A percentile compares a stretch with the other conserved stretches of the same genome.
phyloP scores from a whole-genome alignment of 148 eudicot species.

The Chenopodium formosanum region DNA sequence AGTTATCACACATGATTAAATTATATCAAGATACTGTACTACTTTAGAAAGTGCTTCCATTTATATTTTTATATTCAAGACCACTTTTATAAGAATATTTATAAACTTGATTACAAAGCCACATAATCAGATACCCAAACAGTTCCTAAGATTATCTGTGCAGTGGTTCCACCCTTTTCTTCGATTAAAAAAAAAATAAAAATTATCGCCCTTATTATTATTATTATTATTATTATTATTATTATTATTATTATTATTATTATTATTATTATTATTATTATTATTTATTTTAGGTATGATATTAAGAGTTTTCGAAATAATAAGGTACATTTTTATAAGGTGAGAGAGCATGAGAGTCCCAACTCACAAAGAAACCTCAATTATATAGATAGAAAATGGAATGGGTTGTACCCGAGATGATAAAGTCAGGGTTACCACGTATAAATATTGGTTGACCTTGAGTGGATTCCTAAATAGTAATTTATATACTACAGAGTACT shows the following conservation, averaged over 20 bases:
- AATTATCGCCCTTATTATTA: too few relatives aligned
- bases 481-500: neutral
- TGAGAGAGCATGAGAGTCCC: too few relatives aligned
- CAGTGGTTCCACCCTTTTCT: neutral
- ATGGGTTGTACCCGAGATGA: too few relatives aligned
- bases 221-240: neutral
- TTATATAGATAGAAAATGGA: neutral
- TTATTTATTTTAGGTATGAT: too few relatives aligned
- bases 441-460: too few relatives aligned
- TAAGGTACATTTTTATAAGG: too few relatives aligned
- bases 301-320: too few relatives aligned
- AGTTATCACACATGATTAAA: conserved; percentile 12
- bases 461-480: neutral
- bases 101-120: conserved; percentile 3
- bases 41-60: conserved; percentile 1
- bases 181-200: neutral
- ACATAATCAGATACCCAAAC: neutral
- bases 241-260: too few relatives aligned
- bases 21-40: neutral
- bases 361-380: too few relatives aligned
- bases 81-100: neutral
- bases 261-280: neutral
- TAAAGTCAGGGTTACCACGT: too few relatives aligned
- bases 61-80: neutral
- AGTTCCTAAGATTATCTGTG: neutral